phyloP scores from a whole-genome alignment of 164 flowering plant species.

The Vitis cinerea region DNA sequence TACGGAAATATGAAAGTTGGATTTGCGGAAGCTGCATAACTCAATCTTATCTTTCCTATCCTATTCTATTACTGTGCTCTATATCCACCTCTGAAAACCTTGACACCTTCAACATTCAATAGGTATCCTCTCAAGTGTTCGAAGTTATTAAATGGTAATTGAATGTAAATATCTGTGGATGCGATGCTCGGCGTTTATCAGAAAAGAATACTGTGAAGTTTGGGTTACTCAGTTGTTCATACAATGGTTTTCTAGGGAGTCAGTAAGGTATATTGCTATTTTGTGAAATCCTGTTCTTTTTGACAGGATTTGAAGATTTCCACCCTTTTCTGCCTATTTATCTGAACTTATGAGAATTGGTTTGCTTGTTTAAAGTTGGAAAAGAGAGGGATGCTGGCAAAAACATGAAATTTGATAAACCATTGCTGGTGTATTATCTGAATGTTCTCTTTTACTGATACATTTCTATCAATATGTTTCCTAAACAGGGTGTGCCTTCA shows the following conservation, averaged over 20 bases:
- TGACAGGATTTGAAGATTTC: not conserved
- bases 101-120: too few species aligned
- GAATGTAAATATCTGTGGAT: not conserved
- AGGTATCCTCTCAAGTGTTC: not conserved
- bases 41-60: not conserved
- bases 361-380: not conserved
- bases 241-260: not conserved
- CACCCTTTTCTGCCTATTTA: not conserved
- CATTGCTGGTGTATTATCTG: not conserved
- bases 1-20: slow-evolving; percentile 39
- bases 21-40: slow-evolving; percentile 37
- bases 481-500: too few species aligned
- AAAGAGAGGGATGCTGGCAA: not conserved
- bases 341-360: not conserved
- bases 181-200: not conserved
- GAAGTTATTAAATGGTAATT: not conserved
- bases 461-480: too few species aligned
- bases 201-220: not conserved
- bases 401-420: not conserved
- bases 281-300: not conserved
- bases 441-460: not conserved
- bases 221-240: not conserved
- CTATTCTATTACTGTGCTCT: not conserved
- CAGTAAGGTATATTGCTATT: not conserved
- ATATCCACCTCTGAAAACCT: not conserved